Conservation (phyloP, 495 filamentous ascomycete species). For the Penicillium samsonianum region DNA sequence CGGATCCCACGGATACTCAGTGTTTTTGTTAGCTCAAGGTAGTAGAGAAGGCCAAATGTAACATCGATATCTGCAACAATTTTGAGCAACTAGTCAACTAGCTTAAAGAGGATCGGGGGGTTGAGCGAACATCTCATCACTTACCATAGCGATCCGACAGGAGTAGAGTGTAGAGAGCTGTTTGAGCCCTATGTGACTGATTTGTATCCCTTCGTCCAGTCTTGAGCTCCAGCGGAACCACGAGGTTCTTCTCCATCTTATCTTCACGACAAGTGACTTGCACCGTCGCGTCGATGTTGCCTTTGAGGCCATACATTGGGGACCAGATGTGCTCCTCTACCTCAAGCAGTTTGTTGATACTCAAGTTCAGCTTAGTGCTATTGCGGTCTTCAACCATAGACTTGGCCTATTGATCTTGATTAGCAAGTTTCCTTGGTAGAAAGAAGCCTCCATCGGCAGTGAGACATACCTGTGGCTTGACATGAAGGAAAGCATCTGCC, state of each 20-base stretch:
- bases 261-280: conserved; percentile 80
- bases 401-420: conserved; percentile 50
- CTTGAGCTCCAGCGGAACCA: conserved; percentile 93
- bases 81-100: conserved; percentile 19
- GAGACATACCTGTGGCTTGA: conserved; percentile 64
- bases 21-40: conserved; percentile 85
- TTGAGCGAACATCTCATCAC: conserved; percentile 12
- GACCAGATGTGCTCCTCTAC: conserved; percentile 98
- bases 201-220: conserved; percentile 80
- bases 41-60: conserved; percentile 86
- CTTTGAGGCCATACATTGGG: conserved; percentile 94
- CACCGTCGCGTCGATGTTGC: conserved; percentile 97
- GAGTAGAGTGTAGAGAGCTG: conserved; percentile 88
- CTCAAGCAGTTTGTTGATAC: conserved; percentile 89
- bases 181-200: conserved; percentile 83
- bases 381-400: conserved; percentile 79
- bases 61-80: conserved; percentile 71
- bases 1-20: conserved; percentile 79
- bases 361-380: conserved; percentile 70
- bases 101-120: not conserved
- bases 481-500: conserved; percentile 77
- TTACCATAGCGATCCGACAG: conserved; percentile 87
- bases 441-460: not conserved
- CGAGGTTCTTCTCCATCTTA: conserved; percentile 62
- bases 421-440: conserved; percentile 1